A percentile compares a stretch with the other conserved stretches of the same genome.
phyloP scores from a whole-genome alignment of 768 basidiomycete species.

The Grammothele lineata region DNA sequence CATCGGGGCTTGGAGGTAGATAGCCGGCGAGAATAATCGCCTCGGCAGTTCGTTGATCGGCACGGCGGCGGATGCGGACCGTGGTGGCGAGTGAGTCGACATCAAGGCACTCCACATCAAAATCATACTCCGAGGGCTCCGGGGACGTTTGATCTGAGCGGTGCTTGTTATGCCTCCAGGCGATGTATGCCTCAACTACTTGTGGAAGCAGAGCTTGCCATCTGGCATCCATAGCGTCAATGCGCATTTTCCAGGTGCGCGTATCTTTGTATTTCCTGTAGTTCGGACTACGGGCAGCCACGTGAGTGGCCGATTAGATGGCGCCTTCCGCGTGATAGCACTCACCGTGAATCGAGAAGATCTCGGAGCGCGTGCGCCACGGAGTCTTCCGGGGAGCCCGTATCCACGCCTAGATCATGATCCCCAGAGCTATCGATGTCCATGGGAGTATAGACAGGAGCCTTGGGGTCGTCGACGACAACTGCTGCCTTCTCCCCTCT shows the following conservation, averaged over 20 bases:
- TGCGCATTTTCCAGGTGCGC: slow-evolving; percentile 6
- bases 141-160: background rate
- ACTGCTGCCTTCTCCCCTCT: too few species aligned
- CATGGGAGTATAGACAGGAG: background rate
- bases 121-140: background rate
- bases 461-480: too few species aligned
- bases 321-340: background rate
- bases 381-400: background rate
- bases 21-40: slow-evolving; percentile 9
- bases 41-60: background rate
- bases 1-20: slow-evolving; percentile 1
- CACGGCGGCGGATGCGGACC: background rate
- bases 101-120: slow-evolving; percentile 5
- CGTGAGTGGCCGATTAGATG: background rate
- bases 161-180: slow-evolving; percentile 5
- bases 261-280: background rate
- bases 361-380: background rate
- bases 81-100: background rate
- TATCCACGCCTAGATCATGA: background rate
- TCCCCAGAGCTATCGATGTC: background rate
- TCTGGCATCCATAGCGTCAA: background rate
- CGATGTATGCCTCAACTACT: slow-evolving; percentile 3
- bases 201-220: background rate
- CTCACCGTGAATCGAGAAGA: background rate
- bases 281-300: background rate